Base-by-base conservation (phyloP, 805 yeast genomes). In the Hanseniaspora mollemarum region DNA sequence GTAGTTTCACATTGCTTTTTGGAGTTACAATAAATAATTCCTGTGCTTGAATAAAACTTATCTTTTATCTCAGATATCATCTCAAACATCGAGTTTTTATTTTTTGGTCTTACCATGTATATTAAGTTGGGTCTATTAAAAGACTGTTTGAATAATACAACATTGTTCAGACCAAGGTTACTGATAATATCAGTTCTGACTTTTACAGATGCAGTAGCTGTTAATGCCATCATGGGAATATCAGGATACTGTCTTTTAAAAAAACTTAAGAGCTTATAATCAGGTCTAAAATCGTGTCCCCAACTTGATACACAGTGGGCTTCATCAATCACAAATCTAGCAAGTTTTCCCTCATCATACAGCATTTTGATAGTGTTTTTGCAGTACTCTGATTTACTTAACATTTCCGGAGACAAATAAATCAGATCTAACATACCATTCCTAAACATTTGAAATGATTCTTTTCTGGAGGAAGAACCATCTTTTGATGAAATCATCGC, bases 241-340 rank as follows among this genome's bases (percentile, higher is more conserved):
- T 74, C 74, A 0, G 95, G 94, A 61, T 75, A 92, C 44, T 77
- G 74, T 18, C 68, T 64, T 59, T 87, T 87, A 64, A 92, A 84
- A 56, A 72, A 74, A 32, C 78, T 77, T 60, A 92, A 71, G 10
- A 81, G 83, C 59, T 87, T 85, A 67, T 92, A 92, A 64, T 92
- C 97, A 0, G 97, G 96, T 48, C 98, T 73, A 64, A 92, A 92
- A 65, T 92, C 98, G 66, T 92, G 98, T 19, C 98, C 98, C 98
- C 98, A 92, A 10, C 94, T 83, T 48, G 95, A 86, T 41, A 92
- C 94, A 73, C 98, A 92, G 67, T 92, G 98, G 0, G 98, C 98
- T 62, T 83, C 98, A 67, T 92, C 98, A 41, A 92, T 87, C 10
- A 92, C 95, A 35, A 92, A 74, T 49, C 97, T 71, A 0, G 96